These are phyloP conservation scores for Porcisia hertigi DNA, from an alignment of 208 protist genomes.

Conservation along the genomic window DNA sequence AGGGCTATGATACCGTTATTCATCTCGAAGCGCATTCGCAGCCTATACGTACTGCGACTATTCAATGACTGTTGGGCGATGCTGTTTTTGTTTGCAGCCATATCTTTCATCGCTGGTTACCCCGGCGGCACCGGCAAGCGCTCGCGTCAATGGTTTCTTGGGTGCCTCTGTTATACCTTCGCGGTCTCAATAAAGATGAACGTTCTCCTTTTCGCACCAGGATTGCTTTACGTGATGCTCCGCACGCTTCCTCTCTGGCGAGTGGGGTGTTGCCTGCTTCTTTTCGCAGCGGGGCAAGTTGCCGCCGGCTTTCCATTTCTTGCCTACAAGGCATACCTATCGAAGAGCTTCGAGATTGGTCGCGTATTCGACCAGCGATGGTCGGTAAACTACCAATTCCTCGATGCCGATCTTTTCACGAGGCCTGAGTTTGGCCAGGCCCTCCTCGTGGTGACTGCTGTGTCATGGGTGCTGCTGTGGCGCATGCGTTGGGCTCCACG, in stretches of 20 bases:
- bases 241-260: slow-evolving; percentile 50
- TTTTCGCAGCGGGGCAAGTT: slow-evolving; percentile 69
- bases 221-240: slow-evolving; percentile 74
- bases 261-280: slow-evolving; percentile 53
- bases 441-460: slow-evolving; percentile 49
- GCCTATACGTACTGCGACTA: slow-evolving; percentile 82
- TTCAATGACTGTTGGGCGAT: slow-evolving; percentile 93
- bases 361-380: slow-evolving; percentile 72
- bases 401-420: slow-evolving; percentile 59
- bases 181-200: slow-evolving; percentile 97
- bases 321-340: slow-evolving; percentile 46
- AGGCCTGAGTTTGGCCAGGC: slow-evolving; percentile 38
- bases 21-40: slow-evolving; percentile 83
- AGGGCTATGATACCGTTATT: slow-evolving; percentile 50
- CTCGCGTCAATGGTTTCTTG: slow-evolving; percentile 51
- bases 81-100: slow-evolving; percentile 70
- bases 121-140: slow-evolving; percentile 11
- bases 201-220: slow-evolving; percentile 92
- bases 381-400: slow-evolving; percentile 82
- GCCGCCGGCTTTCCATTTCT: slow-evolving; percentile 69
- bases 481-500: slow-evolving; percentile 51
- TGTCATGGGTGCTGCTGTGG: slow-evolving; percentile 64
- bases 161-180: slow-evolving; percentile 71
- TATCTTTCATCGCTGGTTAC: slow-evolving; percentile 45
- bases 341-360: slow-evolving; percentile 64